Evolutionary conservation across 2,329 filamentous ascomycete genomes (phyloP), one percentile per base, ranked within the genome.

Genomic region (Aspergillus floridensis): DNA sequence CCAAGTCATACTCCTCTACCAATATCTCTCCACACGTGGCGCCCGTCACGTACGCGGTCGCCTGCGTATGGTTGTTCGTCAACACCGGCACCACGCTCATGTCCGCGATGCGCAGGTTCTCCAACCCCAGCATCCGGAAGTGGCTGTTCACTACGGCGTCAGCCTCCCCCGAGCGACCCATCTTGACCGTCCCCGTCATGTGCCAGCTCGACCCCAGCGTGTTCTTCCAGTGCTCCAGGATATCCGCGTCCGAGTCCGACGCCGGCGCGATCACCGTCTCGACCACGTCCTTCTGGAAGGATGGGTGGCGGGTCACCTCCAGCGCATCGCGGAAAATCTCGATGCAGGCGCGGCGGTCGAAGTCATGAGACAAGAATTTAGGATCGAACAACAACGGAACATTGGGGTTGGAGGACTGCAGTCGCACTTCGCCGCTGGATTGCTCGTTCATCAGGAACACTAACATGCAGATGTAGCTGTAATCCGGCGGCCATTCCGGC

Each of bases 181-280:
- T 88, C 68, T 81, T 81, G 6, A 77, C 78, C 0, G 85, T 88
- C 0, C 83, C 81, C 0, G 77, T 82, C 80, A 80, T 85, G 68
- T 83, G 84, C 81, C 79, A 86, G 58, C 74, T 82, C 2, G 78
- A 82, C 31, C 70, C 75, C 19, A 77, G 72, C 24, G 70, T 79
- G 29, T 79, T 69, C 55, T 70, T 74, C 78, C 78, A 84, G 64
- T 78, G 75, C 16, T 77, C 76, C 26, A 78, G 60, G 12, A 88
- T 74, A 59, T 86, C 83, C 53, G 84, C 83, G 29, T 86, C 84
- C 0, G 77, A 79, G 0, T 80, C 77, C 12, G 78, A 78, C 14
- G 74, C 65, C 0, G 84, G 82, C 1, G 70, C 79, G 1, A 74
- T 69, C 21, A 84, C 63, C 49, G 74, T 71, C 0, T 67, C 68